Evolutionary conservation across 2,329 filamentous ascomycete genomes (phyloP), one percentile per base, ranked within the genome.

Genomic region (Penicillium sclerotigenum): DNA sequence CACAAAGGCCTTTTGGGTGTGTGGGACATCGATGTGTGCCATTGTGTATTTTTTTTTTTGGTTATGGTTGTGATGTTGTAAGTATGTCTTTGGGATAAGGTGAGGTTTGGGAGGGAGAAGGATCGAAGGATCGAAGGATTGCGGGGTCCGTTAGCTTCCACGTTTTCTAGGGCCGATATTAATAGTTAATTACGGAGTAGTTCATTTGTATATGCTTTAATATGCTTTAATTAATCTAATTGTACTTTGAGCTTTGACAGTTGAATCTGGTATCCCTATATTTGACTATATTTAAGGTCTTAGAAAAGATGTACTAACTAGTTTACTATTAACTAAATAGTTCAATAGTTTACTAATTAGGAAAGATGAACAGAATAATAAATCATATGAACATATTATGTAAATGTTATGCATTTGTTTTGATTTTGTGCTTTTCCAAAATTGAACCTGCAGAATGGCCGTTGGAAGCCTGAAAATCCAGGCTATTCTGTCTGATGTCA

Each of bases 1-100:
- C 68, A 79, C 76, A 53, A 79, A 79, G 63, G 77, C 77, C 72
- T 79, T 80, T 56, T 71, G 72, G n/a, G 64, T 71, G 13, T 57
- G 57, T 20, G 75, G 70, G 34, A 68, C 73, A 54, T 78, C 75
- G 10, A 69, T 59, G 22, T 71, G 58, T 40, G 67, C 53, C 74
- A 76, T 73, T 50, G 31, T 66, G 49, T 24, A 29, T 54, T n/a
- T 14, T 38, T 8, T n/a, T 34, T n/a, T 7, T 47, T 54, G 20
- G 31, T 22, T 24, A 13, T 45, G 18, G 9, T 26, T n/a, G 9
- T 20, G 22, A 16, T 14, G 18, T 16, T 33, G n/a, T 33, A 5
- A 14, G 33, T 29, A 10, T 46, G 18, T 46, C 29, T 46, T 46
- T 24, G 20, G 37, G 22, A n/a, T 43, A 29, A 43, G 37, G 28